Evolutionary conservation across 345 rosid genomes (phyloP).

Genomic region (Rhizophora mangle): DNA sequence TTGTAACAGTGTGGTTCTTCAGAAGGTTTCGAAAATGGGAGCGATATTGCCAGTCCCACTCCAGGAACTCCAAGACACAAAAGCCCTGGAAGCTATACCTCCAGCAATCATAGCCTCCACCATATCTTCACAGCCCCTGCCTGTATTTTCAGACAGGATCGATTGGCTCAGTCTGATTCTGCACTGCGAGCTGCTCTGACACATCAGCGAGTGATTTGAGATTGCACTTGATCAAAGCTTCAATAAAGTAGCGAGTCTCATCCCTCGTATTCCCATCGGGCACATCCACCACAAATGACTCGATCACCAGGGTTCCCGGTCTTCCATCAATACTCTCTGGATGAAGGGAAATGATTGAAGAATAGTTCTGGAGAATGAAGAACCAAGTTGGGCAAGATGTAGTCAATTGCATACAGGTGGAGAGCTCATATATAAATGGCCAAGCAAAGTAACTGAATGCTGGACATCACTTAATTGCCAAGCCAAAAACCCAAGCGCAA

Average conservation of each 20-base stretch:
- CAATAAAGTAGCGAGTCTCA: conserved; percentile 75
- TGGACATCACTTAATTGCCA: neutral
- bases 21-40: conserved; percentile 14
- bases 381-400: neutral
- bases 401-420: neutral
- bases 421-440: neutral
- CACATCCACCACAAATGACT: conserved; percentile 58
- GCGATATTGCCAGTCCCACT: conserved; percentile 45
- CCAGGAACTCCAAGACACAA: conserved; percentile 33
- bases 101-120: conserved; percentile 29
- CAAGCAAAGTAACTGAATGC: neutral
- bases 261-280: conserved; percentile 86
- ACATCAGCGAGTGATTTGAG: conserved; percentile 69
- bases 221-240: conserved; percentile 69
- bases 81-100: conserved; percentile 56
- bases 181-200: conserved; percentile 61
- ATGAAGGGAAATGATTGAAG: conserved; percentile 69
- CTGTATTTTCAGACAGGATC: conserved; percentile 31
- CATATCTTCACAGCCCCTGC: neutral
- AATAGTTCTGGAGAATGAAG: conserved; percentile 55
- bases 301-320: conserved; percentile 45
- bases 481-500: neutral
- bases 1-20: conserved; percentile 29
- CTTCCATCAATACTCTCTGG: conserved; percentile 78
- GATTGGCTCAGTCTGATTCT: conserved; percentile 56